Base-by-base conservation (phyloP, 805 yeast genomes). In the Nakazawaea ambrosiae region DNA sequence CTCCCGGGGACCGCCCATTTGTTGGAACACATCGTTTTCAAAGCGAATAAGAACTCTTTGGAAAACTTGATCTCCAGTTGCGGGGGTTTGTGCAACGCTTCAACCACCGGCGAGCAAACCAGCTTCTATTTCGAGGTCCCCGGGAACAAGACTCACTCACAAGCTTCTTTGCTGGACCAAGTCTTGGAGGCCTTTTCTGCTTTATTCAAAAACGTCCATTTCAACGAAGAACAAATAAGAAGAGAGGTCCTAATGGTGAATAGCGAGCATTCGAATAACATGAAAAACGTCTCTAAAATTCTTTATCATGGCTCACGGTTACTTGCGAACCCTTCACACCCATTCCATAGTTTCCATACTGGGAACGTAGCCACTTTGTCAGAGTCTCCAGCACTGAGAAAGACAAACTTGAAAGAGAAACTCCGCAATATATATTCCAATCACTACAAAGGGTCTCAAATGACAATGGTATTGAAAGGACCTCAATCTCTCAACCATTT, bases 1-100 rank as follows among this genome's bases (percentile, higher is more conserved):
- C 47, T 81, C 1, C 77, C 77, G 0, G 98, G 98, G 0, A 52
- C 90, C 26, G 97, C 97, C 0, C 98, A 90, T 61, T 70, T 86
- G 41, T 81, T 94, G 49, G 96, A 87, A 51, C 96, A 87, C 54
- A 65, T 82, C 68, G 39, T 78, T 2, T 58, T 74, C 24, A 64
- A 68, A 39, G 83, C 81, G 3, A 73, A 83, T 0, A 74, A 69
- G 47, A 57, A 65, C 35, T 78, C 54, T 44, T 74, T 73, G 43
- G 68, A 68, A 34, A 66, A 67, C 20, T 37, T 55, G 5, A 48
- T 81, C 1, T 46, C 64, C 0, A 52, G 63, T 20, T 54, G 65
- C 26, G 79, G 81, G 15, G 92, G 92, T 1, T 45, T 60, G 1
- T 56, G 68, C 36, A 83, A 81, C 55, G 94, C 92, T 0, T 73